Base-by-base conservation (phyloP, 169 alveolate genomes). In the Toxoplasma gondii region DNA sequence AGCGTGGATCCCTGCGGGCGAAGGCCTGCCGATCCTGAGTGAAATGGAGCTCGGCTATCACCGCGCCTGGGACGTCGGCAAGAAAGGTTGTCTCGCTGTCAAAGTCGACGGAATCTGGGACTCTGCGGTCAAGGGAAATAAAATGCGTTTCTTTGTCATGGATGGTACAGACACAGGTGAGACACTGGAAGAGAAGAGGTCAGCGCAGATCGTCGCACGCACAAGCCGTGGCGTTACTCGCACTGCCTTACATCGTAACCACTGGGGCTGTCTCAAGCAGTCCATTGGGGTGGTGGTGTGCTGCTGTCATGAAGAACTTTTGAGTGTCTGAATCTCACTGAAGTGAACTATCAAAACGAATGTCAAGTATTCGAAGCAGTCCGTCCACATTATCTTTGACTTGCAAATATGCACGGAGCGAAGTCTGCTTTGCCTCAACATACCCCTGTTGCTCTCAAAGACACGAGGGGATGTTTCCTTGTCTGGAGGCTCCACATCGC, bases 1-100 rank as follows among this genome's bases (percentile, higher is more conserved):
- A 12, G 96, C 96, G 44, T 96, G 97, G 97, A 74, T 64, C 38
- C 97, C 97, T 22, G 94, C 88, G 58, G 97, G 97, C 31, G 97
- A 94, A 43, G 95, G 92, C 78, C 70, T 95, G 70, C 97, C 97
- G 1, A 94, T 90, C 22, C 81, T 90, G 9, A 84, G 94, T 44
- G 96, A 92, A 45, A 87, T 96, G 67, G 87, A 78, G 53, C 88
- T 96, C 91, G 96, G 97, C 22, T 96, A 96, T 41, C 97, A 96
- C 43, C 94, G 95, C n/a, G 97, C 97, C 17, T 96, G 97, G 97
- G 97, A 96, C 43, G 95, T 95, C 7, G 97, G 97, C 41, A 96
- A 95, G 94, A 91, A 93, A 53, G 97, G 97, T 0, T 96, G 97
- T 88, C 96, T 96, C 9, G 97, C 97, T 1, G 96, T 94, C 17